Conservation (phyloP, 129 eudicot genomes). For the Chrysanthemum makinoi region DNA sequence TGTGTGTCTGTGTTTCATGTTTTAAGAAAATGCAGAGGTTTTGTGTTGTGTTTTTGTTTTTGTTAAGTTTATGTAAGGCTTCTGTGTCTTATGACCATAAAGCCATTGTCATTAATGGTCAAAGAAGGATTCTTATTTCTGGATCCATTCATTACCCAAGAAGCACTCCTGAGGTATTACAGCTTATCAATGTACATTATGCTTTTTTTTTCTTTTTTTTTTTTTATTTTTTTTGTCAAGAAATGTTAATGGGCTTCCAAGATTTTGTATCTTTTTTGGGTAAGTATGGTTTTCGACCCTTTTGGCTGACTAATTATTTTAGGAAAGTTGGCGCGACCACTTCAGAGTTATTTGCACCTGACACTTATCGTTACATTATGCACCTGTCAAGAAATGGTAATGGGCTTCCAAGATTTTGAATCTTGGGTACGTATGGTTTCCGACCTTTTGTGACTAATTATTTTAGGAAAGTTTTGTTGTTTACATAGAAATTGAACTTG, state of each 20-base stretch:
- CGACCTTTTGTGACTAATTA: no score
- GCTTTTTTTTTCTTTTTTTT: not conserved
- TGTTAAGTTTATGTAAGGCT: slow-evolving; percentile 43
- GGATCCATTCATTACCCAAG: slow-evolving; percentile 99
- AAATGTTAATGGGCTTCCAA: not conserved
- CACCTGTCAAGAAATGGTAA: no score
- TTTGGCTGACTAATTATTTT: no score
- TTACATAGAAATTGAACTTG: no score
- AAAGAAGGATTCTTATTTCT: slow-evolving; percentile 86
- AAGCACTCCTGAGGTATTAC: slow-evolving; percentile 94
- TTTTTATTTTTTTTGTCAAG: not conserved
- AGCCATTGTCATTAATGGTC: slow-evolving; percentile 80
- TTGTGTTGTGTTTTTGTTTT: slow-evolving; percentile 28
- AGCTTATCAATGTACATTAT: slow-evolving; percentile 35
- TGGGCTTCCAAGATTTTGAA: no score
- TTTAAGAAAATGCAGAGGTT: slow-evolving; percentile 25
- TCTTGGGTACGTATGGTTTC: no score
- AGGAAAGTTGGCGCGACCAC: no score
- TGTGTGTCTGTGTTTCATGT: slow-evolving; percentile 15
- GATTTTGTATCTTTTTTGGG: not conserved
- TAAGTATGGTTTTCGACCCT: no score
- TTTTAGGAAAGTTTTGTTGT: no score
- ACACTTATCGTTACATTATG: no score
- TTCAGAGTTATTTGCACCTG: no score
- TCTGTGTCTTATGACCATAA: slow-evolving; percentile 78